These are phyloP conservation scores for Albugo laibachii DNA, from an alignment of 352 stramenopile species.

Conservation along the genomic window DNA sequence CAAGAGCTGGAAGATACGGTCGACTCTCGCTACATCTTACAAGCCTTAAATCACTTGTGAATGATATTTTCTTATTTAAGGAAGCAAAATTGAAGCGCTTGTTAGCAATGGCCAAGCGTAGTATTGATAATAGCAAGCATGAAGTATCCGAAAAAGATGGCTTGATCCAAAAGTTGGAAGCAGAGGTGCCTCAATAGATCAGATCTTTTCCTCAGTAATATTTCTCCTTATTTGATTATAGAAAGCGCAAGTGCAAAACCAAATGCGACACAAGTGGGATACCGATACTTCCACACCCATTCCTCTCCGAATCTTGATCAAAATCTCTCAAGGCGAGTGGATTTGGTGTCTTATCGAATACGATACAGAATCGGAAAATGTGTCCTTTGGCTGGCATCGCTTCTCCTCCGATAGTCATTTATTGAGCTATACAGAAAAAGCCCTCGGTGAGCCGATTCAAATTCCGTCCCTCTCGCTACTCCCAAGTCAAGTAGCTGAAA, in stretches of 20 bases:
- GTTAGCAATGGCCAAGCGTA: conserved; percentile 72
- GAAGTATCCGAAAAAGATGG: conserved; percentile 47
- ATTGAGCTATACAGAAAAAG: conserved; percentile 27
- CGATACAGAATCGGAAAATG: conserved; percentile 48
- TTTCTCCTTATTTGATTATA: too few relatives aligned
- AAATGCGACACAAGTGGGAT: too few relatives aligned
- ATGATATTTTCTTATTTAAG: conserved; percentile 7
- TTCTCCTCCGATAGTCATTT: conserved; percentile 46
- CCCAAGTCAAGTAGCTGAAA: conserved; percentile 43
- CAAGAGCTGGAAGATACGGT: conserved; percentile 66
- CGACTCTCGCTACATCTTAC: neutral
- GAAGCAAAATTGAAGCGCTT: conserved; percentile 67
- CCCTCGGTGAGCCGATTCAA: conserved; percentile 32
- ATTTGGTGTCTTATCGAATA: conserved; percentile 77
- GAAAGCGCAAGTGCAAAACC: too few relatives aligned
- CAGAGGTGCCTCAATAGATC: conserved; percentile 13
- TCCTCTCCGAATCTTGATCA: conserved; percentile 39
- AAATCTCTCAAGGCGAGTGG: conserved; percentile 29
- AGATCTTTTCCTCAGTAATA: too few relatives aligned
- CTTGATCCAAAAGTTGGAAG: conserved; percentile 21
- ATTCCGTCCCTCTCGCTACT: conserved; percentile 49
- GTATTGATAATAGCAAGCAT: conserved; percentile 78
- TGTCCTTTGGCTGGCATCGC: conserved; percentile 47
- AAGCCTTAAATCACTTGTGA: neutral
- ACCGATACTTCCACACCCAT: too few relatives aligned